Evolutionary conservation across 441 rosid species (phyloP), one percentile per base, ranked within the genome.

Genomic region (Pelargonium cotyledonis): DNA sequence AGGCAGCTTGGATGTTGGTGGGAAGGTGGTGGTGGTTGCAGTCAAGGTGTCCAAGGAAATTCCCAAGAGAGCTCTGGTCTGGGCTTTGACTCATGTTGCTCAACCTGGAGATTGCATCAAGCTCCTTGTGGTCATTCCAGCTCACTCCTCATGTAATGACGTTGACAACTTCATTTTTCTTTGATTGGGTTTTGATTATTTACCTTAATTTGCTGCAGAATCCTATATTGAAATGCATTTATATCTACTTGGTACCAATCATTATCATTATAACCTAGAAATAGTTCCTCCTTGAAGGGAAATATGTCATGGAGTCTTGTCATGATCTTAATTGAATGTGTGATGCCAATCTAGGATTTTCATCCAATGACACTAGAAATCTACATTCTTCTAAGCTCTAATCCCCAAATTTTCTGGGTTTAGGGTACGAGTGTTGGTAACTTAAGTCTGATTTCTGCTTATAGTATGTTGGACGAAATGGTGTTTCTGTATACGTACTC

Each of bases 51-150:
- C 99, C 29, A 90, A 89, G 83, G 99, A 95, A 82, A 92, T 92
- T 67, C 89, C 99, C 1, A 92, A 88, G 80, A 84, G 87, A 68
- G 99, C 97, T 41, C 70, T 95, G 72, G 89, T 82, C 58, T 95
- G 99, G 99, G 93, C 99, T 76, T 82, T 95, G 89, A 95, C 97
- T 76, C 99, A 95, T 82, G 95, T 95, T 74, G 98, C 85, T 75
- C 95, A 89, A 66, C 96, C 98, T 76, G 97, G 97, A 41, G 96
- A 95, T 73, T 87, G 91, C 86, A 95, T 95, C 65, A 92, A 97
- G 3, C 84, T 95, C 63, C 85, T 95, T 47, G 98, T 92, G 68
- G 95, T 95, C 69, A 89, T 92, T 51, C 90, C 98, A 75, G 82
- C 93, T 65, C 92, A 85, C 6, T 76, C 83, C 77, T 79, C 96